phyloP scores from a whole-genome alignment of 1,284 basidiomycete genomes.

The Moesziomyces antarcticus region DNA sequence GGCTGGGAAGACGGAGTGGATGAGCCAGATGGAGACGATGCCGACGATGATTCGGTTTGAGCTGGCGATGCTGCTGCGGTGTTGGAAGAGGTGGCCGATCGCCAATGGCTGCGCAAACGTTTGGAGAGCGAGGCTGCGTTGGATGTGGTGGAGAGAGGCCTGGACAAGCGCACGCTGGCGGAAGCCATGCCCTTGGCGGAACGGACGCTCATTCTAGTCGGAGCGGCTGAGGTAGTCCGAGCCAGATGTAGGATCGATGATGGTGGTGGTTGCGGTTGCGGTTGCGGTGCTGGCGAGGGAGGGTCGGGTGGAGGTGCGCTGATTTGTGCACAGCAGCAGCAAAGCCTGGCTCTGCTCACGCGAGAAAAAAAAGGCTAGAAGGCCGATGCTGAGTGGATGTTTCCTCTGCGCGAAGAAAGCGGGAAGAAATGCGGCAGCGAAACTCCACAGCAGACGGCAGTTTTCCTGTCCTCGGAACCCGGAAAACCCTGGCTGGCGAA shows the following conservation, averaged over 20 bases:
- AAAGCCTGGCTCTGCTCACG: no score
- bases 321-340: no score
- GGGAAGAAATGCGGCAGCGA: slow-evolving; percentile 4
- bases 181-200: slow-evolving; percentile 9
- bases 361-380: no score
- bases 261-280: no score
- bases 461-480: slow-evolving; percentile 12
- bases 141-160: slow-evolving; percentile 13
- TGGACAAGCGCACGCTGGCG: slow-evolving; percentile 6
- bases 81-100: not conserved
- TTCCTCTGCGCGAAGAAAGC: not conserved
- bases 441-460: not conserved
- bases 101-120: slow-evolving; percentile 19
- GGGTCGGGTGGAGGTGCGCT: no score
- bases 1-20: not conserved
- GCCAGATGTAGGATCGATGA: no score
- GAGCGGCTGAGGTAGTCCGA: no score
- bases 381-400: not conserved
- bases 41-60: not conserved
- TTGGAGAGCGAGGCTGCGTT: slow-evolving; percentile 7
- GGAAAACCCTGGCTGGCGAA: slow-evolving; percentile 27
- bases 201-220: slow-evolving; percentile 9
- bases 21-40: not conserved
- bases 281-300: no score
- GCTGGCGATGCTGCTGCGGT: not conserved